These are phyloP conservation scores for Boletus coccyginus DNA, from an alignment of 768 basidiomycete genomes.

Conservation along the genomic window DNA sequence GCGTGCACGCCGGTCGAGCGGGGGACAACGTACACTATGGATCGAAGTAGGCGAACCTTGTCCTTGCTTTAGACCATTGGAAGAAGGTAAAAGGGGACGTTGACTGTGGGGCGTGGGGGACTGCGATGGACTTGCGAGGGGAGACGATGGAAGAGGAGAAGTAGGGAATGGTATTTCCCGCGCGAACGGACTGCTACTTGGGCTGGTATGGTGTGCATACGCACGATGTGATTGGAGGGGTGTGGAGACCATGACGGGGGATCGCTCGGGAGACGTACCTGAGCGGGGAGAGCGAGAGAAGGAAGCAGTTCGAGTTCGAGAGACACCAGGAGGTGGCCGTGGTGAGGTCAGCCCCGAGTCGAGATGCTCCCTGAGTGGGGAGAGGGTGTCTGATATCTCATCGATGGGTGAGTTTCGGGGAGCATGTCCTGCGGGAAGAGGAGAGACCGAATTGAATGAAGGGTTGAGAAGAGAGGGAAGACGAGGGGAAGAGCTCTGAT, in stretches of 20 bases:
- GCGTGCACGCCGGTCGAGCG: neutral
- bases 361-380: slow-evolving; percentile 17
- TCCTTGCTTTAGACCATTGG: neutral
- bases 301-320: slow-evolving; percentile 6
- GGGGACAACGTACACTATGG: slow-evolving; percentile 10
- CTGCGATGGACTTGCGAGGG: slow-evolving; percentile 4
- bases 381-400: slow-evolving; percentile 16
- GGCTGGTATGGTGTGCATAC: slow-evolving; percentile 10
- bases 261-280: slow-evolving; percentile 10
- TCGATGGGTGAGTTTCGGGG: slow-evolving; percentile 5
- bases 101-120: neutral
- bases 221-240: slow-evolving; percentile 1
- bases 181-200: slow-evolving; percentile 3
- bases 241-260: neutral
- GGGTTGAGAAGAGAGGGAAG: slow-evolving; percentile 28
- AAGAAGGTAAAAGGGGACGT: slow-evolving; percentile 6
- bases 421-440: neutral
- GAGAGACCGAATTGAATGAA: slow-evolving; percentile 7
- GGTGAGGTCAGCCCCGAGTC: slow-evolving; percentile 3
- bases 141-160: slow-evolving; percentile 11
- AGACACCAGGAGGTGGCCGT: neutral
- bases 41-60: slow-evolving; percentile 11
- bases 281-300: slow-evolving; percentile 14
- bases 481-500: slow-evolving; percentile 13
- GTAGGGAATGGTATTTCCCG: slow-evolving; percentile 13